Conservation (phyloP, 148 eudicot species). For the Agrostemma githago region DNA sequence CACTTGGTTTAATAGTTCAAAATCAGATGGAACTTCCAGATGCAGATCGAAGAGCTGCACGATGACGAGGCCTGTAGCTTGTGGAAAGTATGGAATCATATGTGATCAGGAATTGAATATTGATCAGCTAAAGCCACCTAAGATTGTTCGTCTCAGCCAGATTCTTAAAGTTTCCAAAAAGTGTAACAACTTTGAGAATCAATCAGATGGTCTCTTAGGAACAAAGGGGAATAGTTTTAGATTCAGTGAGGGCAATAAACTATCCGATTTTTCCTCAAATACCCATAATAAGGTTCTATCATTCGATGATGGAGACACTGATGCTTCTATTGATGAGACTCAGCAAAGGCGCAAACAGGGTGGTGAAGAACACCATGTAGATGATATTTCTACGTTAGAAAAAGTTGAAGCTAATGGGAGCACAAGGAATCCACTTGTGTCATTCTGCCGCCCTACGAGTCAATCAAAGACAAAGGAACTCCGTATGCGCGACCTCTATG, state of each 20-base stretch:
- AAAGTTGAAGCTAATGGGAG: slow-evolving; percentile 17
- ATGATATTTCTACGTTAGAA: slow-evolving; percentile 14
- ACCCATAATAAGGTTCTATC: slow-evolving; percentile 24
- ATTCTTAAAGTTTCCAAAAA: slow-evolving; percentile 39
- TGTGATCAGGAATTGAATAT: slow-evolving; percentile 36
- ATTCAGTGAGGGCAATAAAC: slow-evolving; percentile 19
- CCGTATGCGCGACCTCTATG: slow-evolving; percentile 54
- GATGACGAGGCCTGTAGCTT: slow-evolving; percentile 47
- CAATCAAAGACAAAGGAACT: slow-evolving; percentile 38
- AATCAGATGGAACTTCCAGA: slow-evolving; percentile 21
- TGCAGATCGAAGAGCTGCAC: slow-evolving; percentile 22
- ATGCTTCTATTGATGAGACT: slow-evolving; percentile 20
- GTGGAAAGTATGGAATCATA: slow-evolving; percentile 61
- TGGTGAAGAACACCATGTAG: slow-evolving; percentile 17
- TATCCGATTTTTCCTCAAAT: slow-evolving; percentile 17
- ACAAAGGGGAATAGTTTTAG: slow-evolving; percentile 24
- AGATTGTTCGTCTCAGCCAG: slow-evolving; percentile 45
- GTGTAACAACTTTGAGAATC: slow-evolving; percentile 19
- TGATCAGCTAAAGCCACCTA: slow-evolving; percentile 43
- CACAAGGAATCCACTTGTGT: slow-evolving; percentile 7
- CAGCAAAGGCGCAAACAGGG: slow-evolving; percentile 17
- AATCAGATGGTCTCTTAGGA: slow-evolving; percentile 8
- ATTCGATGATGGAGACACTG: slow-evolving; percentile 9
- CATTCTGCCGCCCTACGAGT: slow-evolving; percentile 12
- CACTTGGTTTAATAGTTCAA: background rate